Evolutionary conservation across 2,329 filamentous ascomycete genomes (phyloP), one percentile per base, ranked within the genome.

Genomic region (Fusarium bactridioides): DNA sequence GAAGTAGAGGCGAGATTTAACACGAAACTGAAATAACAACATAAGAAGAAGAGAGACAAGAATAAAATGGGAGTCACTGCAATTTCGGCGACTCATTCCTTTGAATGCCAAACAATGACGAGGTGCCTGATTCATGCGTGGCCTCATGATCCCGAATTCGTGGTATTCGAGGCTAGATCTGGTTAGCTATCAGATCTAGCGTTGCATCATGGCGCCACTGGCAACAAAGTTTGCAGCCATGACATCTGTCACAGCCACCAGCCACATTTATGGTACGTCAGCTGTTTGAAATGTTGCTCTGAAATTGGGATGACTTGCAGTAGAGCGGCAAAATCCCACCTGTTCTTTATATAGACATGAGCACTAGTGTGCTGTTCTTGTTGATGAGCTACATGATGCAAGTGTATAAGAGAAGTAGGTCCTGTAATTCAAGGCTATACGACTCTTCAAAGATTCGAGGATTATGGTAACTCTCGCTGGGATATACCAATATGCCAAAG

Each of bases 81-180:
- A 3, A 4, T 4, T n/a, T 12, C 18, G 11, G 23, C 25, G 4
- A 9, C 13, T 33, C 11, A 18, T 51, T 40, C 5, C 13, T 50
- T 29, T 31, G 27, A 44, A 16, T 25, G 16, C 10, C 16, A 47
- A 51, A 37, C 11, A 38, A 25, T 43, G 41, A 27, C n/a, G 27
- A 31, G 16, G 31, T 25, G 38, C 10, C 53, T 61, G 64, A 67
- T 31, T 67, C 64, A 67, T 67, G 62, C 16, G 18, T 37, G 43
- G 27, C 51, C 31, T 9, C 31, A 41, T 15, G 38, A 38, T 57
- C 23, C 16, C 15, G 10, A 41, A 43, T 50, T n/a, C 55, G 18
- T 50, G 19, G 31, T 9, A 43, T 29, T 43, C 2, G 1, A 13
- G 6, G 27, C 44, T 27, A 33, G 12, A 40, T 60, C 16, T 23